Evolutionary conservation across 306 rosid species (phyloP), one percentile per base, ranked within the genome.

Genomic region (Begonia masoniana): DNA sequence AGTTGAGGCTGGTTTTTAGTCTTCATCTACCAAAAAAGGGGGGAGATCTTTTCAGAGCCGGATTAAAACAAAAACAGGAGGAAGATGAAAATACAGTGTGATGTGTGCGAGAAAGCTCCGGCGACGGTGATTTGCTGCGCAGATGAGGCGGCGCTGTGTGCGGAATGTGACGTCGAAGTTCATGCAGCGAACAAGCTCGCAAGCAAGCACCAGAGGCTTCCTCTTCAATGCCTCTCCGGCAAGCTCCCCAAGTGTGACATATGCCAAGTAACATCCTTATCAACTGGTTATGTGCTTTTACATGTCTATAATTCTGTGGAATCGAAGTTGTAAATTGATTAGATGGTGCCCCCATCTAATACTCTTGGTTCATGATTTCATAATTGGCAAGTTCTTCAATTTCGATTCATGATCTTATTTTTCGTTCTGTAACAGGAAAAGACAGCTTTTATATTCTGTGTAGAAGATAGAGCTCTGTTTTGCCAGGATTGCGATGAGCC

Each of bases 111-210:
- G 86, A 86, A 75, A 61, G 84, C 91, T 36, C 99, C 92, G 5
- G 96, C 99, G 23, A 79, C 94, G 1, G 81, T 91, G 65, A 86
- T 91, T 35, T 91, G 99, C 64, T 91, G 99, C 53, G 96, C 99
- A 0, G 99, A 91, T 63, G 99, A 91, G 65, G 99, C 99, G 6
- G 96, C 94, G 21, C 77, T 91, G 49, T 91, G 99, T 51, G 84
- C 88, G 12, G 83, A 75, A 71, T 91, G 99, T 41, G 99, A 91
- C 35, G 71, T 86, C 5, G 99, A 91, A 66, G 96, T 91, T 63
- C 99, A 91, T 71, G 96, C 96, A 17, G 99, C 99, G 0, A 91
- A 91, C 66, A 91, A 83, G 80, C 96, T 91, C 5, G 99, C 99
- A 41, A 91, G 94, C 72, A 91, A 91, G 68, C 96, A 91, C 62